phyloP scores from a whole-genome alignment of 257 asterid species.

The Schizonepeta tenuifolia region DNA sequence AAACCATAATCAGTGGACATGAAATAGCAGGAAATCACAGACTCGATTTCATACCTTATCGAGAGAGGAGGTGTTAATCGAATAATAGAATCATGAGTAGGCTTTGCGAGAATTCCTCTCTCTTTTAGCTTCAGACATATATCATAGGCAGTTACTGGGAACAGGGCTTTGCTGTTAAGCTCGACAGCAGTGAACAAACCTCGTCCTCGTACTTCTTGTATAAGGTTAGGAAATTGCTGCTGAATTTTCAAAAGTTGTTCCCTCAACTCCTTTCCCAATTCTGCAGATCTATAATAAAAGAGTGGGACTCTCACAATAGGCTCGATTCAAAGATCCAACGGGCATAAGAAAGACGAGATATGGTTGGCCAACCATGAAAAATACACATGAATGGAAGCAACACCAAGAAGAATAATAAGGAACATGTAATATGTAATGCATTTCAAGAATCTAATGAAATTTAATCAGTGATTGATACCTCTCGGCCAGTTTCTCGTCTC shows the following conservation, averaged over 20 bases:
- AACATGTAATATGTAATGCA: background rate
- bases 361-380: background rate
- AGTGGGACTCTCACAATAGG: background rate
- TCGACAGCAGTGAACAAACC: conserved; percentile 93
- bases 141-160: conserved; percentile 80
- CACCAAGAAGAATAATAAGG: background rate
- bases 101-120: conserved; percentile 92
- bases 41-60: conserved; percentile 59
- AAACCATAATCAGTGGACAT: background rate
- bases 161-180: conserved; percentile 69
- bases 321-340: background rate
- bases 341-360: background rate
- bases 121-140: conserved; percentile 90
- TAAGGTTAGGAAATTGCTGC: conserved; percentile 60
- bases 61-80: conserved; percentile 91
- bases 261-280: conserved; percentile 74
- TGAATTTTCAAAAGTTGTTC: conserved; percentile 64
- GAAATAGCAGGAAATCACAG: background rate
- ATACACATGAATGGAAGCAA: background rate
- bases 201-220: conserved; percentile 88
- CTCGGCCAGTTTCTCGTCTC: conserved; percentile 78
- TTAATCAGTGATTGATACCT: conserved; percentile 51
- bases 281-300: conserved; percentile 59
- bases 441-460: background rate
- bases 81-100: conserved; percentile 83